phyloP scores from a whole-genome alignment of 164 flowering plant genomes.

The Sedum album region DNA sequence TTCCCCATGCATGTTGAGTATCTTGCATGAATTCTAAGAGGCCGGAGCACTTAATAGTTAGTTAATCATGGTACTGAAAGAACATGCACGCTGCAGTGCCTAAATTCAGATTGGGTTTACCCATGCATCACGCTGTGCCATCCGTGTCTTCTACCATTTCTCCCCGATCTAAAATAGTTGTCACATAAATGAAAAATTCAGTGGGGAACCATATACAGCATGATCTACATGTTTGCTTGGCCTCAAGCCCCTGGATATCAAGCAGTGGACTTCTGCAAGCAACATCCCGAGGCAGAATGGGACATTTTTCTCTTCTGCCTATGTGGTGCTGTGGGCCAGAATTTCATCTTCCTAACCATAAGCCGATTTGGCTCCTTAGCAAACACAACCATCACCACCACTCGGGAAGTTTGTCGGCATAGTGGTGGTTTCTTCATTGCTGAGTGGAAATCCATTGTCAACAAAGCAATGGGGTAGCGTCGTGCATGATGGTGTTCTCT shows the following conservation, averaged over 20 bases:
- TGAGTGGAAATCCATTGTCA: conserved; percentile 94
- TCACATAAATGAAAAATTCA: too few relatives aligned
- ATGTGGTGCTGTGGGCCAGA: conserved; percentile 97
- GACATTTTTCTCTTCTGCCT: conserved; percentile 85
- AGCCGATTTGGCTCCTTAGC: conserved; percentile 91
- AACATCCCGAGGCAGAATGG: conserved; percentile 96
- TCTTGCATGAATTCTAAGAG: too few relatives aligned
- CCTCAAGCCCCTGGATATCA: conserved; percentile 67
- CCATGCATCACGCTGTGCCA: too few relatives aligned
- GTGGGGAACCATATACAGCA: conserved; percentile 96
- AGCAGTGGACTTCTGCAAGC: conserved; percentile 75
- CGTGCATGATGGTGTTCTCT: conserved; percentile 77
- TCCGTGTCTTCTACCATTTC: too few relatives aligned
- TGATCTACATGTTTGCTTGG: conserved; percentile 91
- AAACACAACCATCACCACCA: conserved; percentile 96
- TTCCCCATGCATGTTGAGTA: too few relatives aligned
- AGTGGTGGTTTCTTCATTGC: conserved; percentile 81
- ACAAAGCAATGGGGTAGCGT: conserved; percentile 87
- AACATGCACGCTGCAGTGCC: too few relatives aligned
- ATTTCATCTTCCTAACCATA: conserved; percentile 92
- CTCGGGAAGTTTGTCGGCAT: conserved; percentile 97
- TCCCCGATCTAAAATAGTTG: too few relatives aligned
- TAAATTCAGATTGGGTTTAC: too few relatives aligned
- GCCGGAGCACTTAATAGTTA: too few relatives aligned
- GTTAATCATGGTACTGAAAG: too few relatives aligned